These are phyloP conservation scores for Penicillium salamii DNA, from an alignment of 495 filamentous ascomycete species.

Conservation along the genomic window DNA sequence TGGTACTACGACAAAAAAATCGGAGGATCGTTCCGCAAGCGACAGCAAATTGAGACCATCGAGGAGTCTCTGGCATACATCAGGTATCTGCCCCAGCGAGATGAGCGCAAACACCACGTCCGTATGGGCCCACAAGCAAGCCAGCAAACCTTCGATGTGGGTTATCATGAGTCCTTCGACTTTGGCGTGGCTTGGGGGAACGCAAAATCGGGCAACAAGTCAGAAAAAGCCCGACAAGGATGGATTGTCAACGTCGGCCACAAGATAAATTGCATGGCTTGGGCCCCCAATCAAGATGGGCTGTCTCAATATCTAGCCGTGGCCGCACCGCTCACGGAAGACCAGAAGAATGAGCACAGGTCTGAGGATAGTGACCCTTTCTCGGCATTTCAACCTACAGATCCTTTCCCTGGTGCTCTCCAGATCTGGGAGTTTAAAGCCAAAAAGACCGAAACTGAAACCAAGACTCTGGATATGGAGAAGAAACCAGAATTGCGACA, in stretches of 20 bases:
- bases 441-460: constrained; percentile 21
- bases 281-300: constrained; percentile 54
- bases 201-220: constrained; percentile 7
- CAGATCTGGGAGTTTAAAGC: constrained; percentile 60
- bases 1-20: constrained; percentile 52
- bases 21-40: constrained; percentile 33
- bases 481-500: constrained; percentile 39
- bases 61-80: constrained; percentile 26
- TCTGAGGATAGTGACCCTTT: constrained; percentile 12
- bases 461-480: constrained; percentile 38
- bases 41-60: constrained; percentile 32
- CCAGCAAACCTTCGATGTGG: constrained; percentile 42
- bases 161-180: constrained; percentile 36
- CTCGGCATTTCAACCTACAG: constrained; percentile 47
- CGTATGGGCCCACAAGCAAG: constrained; percentile 49
- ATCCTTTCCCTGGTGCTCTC: constrained; percentile 47
- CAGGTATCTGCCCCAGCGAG: constrained; percentile 40
- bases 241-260: constrained; percentile 58
- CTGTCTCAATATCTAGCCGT: constrained; percentile 55
- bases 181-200: constrained; percentile 45
- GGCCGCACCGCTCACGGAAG: constrained; percentile 36
- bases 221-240: constrained; percentile 39
- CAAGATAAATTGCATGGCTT: constrained; percentile 51
- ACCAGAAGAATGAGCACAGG: constrained; percentile 27
- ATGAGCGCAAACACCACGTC: constrained; percentile 36